Percentiles rank a stretch among this genome's conserved stretches.
Conservation (phyloP, 208 protist genomes). For the Leishmania gerbilli region DNA sequence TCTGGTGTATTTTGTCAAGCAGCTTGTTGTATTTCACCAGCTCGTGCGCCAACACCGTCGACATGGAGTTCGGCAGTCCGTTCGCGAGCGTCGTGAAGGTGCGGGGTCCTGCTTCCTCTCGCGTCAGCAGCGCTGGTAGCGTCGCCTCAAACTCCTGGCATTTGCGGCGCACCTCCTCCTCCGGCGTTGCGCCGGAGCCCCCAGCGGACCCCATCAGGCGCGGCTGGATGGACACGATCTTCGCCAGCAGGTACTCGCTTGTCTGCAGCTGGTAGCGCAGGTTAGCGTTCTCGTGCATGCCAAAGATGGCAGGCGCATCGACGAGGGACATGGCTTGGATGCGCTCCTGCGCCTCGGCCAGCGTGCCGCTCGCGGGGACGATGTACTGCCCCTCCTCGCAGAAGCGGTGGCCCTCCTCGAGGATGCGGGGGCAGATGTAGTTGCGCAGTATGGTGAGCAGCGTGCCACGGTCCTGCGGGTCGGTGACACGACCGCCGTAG, state of each 20-base stretch:
- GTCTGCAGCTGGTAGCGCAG: conserved; percentile 96
- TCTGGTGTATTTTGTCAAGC: conserved; percentile 84
- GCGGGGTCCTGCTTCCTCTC: conserved; percentile 84
- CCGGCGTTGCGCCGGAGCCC: conserved; percentile 48
- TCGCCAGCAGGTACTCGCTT: conserved; percentile 91
- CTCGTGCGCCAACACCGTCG: conserved; percentile 96
- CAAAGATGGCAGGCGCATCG: conserved; percentile 96
- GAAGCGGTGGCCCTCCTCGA: conserved; percentile 90
- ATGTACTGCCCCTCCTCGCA: conserved; percentile 78
- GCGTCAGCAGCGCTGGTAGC: conserved; percentile 64
- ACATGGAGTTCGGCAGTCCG: conserved; percentile 95
- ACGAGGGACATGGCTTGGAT: conserved; percentile 88
- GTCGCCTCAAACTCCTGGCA: conserved; percentile 89
- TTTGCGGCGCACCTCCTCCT: conserved; percentile 93
- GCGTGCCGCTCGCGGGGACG: conserved; percentile 50
- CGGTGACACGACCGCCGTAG: conserved; percentile 99
- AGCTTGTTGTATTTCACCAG: conserved; percentile 97
- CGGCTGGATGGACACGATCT: conserved; percentile 93
- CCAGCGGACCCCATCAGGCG: conserved; percentile 46
- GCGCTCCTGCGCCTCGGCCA: conserved; percentile 76
- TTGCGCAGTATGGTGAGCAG: conserved; percentile 92
- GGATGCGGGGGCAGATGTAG: conserved; percentile 84
- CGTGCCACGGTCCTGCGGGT: conserved; percentile 95
- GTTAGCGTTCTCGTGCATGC: conserved; percentile 97
- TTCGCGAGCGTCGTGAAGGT: conserved; percentile 92